Evolutionary conservation across 1,284 basidiomycete species (phyloP).

Genomic region (Cystobasidiaceae sp.): DNA sequence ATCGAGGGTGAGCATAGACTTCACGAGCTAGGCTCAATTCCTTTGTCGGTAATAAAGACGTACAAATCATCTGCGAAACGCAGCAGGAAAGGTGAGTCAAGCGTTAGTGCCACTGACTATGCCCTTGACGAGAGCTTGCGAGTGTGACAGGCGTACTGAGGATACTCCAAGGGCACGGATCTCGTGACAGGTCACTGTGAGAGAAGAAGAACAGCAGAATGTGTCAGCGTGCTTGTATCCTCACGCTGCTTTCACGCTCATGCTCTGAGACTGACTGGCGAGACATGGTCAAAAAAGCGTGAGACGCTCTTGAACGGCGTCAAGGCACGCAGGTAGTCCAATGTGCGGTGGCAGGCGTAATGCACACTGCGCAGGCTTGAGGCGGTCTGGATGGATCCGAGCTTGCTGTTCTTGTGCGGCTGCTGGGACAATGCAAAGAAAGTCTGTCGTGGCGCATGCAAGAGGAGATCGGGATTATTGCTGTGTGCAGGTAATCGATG

Average conservation of each 20-base stretch:
- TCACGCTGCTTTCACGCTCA: not conserved
- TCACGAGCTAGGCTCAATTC: not conserved
- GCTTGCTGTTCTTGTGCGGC: too few relatives aligned
- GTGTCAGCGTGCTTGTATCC: not conserved
- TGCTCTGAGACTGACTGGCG: slow-evolving; percentile 12
- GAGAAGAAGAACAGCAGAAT: not conserved
- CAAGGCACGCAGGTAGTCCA: too few relatives aligned
- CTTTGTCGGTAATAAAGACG: not conserved
- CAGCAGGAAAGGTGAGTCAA: not conserved
- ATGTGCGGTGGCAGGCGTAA: too few relatives aligned
- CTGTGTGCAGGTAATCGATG: too few relatives aligned
- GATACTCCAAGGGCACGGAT: slow-evolving; percentile 30
- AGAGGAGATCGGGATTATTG: too few relatives aligned
- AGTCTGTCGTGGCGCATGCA: too few relatives aligned
- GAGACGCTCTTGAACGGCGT: too few relatives aligned
- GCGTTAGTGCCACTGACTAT: too few relatives aligned
- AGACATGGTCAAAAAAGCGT: too few relatives aligned
- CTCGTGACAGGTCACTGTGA: slow-evolving; percentile 13
- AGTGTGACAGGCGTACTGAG: slow-evolving; percentile 5
- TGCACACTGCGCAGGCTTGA: too few relatives aligned
- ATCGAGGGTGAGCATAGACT: not conserved
- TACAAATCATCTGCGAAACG: slow-evolving; percentile 8
- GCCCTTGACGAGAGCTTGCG: not conserved
- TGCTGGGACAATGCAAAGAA: too few relatives aligned
- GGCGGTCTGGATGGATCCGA: too few relatives aligned